A percentile compares a stretch with the other conserved stretches of the same genome.
Conservation (phyloP, 257 asterid species). For the Knoxia roxburghii region DNA sequence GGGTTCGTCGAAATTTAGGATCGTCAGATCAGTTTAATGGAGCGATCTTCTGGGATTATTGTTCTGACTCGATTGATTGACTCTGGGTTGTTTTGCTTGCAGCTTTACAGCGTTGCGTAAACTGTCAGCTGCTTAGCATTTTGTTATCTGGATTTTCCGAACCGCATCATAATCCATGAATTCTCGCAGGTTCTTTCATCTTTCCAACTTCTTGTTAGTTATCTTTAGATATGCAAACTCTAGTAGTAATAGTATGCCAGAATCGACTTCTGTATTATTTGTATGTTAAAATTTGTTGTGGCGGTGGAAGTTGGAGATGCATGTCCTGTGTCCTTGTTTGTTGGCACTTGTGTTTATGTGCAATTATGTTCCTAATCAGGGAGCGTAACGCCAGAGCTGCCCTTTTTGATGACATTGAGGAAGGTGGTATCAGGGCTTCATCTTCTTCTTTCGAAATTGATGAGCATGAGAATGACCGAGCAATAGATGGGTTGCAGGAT, state of each 20-base stretch:
- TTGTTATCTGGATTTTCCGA: slow-evolving; percentile 9
- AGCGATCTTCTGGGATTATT: not conserved
- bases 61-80: not conserved
- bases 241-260: not conserved
- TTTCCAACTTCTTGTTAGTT: not conserved
- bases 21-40: not conserved
- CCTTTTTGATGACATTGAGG: slow-evolving; percentile 98
- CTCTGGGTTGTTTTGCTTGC: not conserved
- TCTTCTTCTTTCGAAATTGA: slow-evolving; percentile 80
- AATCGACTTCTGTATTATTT: not conserved
- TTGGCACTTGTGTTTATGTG: not conserved
- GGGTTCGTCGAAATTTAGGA: not conserved
- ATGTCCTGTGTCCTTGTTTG: not conserved
- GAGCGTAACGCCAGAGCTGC: slow-evolving; percentile 73
- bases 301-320: not conserved
- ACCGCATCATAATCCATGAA: slow-evolving; percentile 38
- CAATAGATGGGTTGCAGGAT: slow-evolving; percentile 76
- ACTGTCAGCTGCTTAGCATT: not conserved
- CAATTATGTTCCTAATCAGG: slow-evolving; percentile 26
- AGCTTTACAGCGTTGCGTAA: not conserved
- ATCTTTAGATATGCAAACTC: not conserved
- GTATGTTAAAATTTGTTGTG: too few species aligned
- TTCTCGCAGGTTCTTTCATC: slow-evolving; percentile 42
- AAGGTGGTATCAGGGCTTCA: slow-evolving; percentile 86
- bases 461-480: slow-evolving; percentile 85